Evolutionary conservation across 129 eudicot genomes (phyloP).

Genomic region (Flaveria brownii): DNA sequence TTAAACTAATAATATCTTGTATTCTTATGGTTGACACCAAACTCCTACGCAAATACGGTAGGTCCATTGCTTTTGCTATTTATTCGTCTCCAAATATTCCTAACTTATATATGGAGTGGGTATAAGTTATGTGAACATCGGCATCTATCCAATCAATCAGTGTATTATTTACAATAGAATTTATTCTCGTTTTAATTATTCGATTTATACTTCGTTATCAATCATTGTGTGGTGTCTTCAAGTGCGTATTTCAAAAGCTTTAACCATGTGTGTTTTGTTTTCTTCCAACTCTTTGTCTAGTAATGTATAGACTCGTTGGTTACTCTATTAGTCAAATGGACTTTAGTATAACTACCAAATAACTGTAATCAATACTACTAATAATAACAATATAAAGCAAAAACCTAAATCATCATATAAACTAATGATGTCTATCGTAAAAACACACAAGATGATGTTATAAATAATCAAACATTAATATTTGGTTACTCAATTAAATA

Average conservation of each 20-base stretch:
- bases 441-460: too few species aligned
- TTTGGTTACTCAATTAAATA: too few species aligned
- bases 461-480: not conserved
- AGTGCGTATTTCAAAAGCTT: constrained; percentile 33
- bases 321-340: not conserved
- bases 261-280: constrained; percentile 5
- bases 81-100: constrained; percentile 32
- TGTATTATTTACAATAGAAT: constrained; percentile 29
- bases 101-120: constrained; percentile 26
- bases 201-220: constrained; percentile 31
- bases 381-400: not conserved
- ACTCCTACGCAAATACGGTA: constrained; percentile 28
- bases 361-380: not conserved
- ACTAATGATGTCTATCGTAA: not conserved
- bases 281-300: not conserved
- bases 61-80: constrained; percentile 31
- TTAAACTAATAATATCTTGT: not conserved
- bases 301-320: not conserved
- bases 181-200: constrained; percentile 31
- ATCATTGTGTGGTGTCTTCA: constrained; percentile 30
- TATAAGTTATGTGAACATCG: constrained; percentile 22
- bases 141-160: constrained; percentile 39
- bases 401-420: not conserved
- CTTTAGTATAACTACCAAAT: not conserved
- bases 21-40: not conserved